Percentiles rank a stretch among this genome's conserved stretches.
These are phyloP conservation scores for Colletotrichum limetticola DNA, from an alignment of 2,329 filamentous ascomycete species.

Conservation along the genomic window DNA sequence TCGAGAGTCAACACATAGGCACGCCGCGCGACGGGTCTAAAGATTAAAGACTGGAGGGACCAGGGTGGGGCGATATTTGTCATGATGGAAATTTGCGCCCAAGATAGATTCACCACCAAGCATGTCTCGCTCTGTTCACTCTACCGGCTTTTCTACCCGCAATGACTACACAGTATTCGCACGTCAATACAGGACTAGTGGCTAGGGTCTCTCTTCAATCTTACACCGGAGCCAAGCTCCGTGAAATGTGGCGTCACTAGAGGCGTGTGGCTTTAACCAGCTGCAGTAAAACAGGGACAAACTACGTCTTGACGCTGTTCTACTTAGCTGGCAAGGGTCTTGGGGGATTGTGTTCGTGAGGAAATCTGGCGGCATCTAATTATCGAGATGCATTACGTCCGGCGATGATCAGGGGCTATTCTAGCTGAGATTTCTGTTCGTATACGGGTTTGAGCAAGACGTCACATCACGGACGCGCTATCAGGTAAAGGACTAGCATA, in stretches of 20 bases:
- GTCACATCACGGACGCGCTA: no score
- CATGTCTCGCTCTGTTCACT: neutral
- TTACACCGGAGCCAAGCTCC: neutral
- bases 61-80: slow-evolving; percentile 13
- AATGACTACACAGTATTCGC: neutral
- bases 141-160: neutral
- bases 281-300: neutral
- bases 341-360: neutral
- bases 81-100: slow-evolving; percentile 1
- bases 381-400: neutral
- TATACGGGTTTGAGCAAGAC: no score
- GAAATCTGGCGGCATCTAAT: neutral
- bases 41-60: neutral
- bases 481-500: neutral
- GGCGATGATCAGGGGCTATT: neutral
- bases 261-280: neutral
- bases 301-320: neutral
- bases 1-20: neutral
- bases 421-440: neutral
- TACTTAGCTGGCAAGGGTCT: neutral
- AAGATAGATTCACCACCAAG: neutral
- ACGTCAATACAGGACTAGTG: neutral
- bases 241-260: neutral
- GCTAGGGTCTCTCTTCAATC: neutral
- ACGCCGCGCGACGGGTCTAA: no score